These are phyloP conservation scores for Candida stauntonica DNA, from an alignment of 805 yeast genomes.

Conservation along the genomic window DNA sequence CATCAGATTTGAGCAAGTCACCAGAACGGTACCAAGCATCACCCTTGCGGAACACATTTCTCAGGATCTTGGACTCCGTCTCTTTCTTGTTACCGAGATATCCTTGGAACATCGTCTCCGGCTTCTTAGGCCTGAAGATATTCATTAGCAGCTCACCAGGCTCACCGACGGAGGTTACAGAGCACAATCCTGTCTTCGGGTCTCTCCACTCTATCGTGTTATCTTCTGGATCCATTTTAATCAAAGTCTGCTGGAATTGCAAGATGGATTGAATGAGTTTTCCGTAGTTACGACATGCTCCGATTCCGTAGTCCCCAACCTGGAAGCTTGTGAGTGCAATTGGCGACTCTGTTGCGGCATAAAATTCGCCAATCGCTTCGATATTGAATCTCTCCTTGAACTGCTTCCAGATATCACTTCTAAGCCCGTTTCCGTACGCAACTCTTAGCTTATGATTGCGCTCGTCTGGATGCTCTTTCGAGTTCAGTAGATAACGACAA, in stretches of 20 bases:
- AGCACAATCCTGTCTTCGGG: conserved; percentile 58
- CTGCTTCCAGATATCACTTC: conserved; percentile 82
- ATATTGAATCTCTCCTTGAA: conserved; percentile 77
- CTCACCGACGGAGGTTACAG: conserved; percentile 49
- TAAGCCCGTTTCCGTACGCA: conserved; percentile 89
- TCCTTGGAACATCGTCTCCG: conserved; percentile 83
- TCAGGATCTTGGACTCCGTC: conserved; percentile 67
- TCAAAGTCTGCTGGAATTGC: conserved; percentile 53
- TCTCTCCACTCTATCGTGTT: conserved; percentile 68
- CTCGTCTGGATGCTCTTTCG: conserved; percentile 65
- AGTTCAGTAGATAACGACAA: conserved; percentile 74
- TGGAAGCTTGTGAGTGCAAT: conserved; percentile 81
- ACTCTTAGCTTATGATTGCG: conserved; percentile 52
- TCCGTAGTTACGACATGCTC: conserved; percentile 85
- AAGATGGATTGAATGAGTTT: conserved; percentile 47
- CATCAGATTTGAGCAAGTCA: conserved; percentile 70
- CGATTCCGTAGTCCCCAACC: conserved; percentile 73
- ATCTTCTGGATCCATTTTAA: conserved; percentile 77
- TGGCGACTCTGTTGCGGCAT: conserved; percentile 92
- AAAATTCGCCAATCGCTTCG: conserved; percentile 79
- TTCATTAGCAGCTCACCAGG: conserved; percentile 88
- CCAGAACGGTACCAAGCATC: conserved; percentile 93
- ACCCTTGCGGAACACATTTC: conserved; percentile 74
- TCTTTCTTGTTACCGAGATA: conserved; percentile 78
- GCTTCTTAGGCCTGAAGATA: conserved; percentile 56